Percentiles rank a stretch among this genome's conserved stretches.
Evolutionary conservation across 225 moss, liverwort and hornwort species (phyloP).

Genomic region (Asterella californica): DNA sequence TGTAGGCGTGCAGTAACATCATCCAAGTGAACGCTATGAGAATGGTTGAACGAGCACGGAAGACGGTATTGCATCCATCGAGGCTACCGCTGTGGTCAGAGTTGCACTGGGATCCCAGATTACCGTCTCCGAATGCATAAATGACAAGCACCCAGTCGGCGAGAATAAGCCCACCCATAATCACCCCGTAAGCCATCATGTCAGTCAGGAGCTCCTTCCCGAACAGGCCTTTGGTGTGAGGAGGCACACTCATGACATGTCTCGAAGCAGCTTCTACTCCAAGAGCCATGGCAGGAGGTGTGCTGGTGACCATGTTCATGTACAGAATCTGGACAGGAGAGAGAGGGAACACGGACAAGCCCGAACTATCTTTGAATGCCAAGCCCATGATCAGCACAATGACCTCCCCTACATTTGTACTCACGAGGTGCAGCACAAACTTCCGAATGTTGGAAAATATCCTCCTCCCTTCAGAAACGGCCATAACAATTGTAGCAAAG

Average conservation of each 20-base stretch:
- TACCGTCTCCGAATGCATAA: constrained; percentile 14
- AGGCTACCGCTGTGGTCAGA: not conserved
- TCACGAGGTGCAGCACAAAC: constrained; percentile 18
- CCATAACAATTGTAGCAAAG: constrained; percentile 53
- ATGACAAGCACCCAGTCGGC: constrained; percentile 14
- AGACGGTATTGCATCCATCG: constrained; percentile 26
- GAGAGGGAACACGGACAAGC: constrained; percentile 35
- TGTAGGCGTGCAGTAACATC: constrained; percentile 56
- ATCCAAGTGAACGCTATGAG: constrained; percentile 51
- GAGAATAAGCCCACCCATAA: constrained; percentile 16
- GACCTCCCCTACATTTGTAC: constrained; percentile 13
- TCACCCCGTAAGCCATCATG: constrained; percentile 16
- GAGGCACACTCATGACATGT: constrained; percentile 10
- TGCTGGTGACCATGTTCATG: constrained; percentile 52
- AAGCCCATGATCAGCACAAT: constrained; percentile 21
- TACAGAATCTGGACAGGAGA: constrained; percentile 53
- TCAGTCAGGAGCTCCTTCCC: constrained; percentile 10
- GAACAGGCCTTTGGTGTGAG: constrained; percentile 21
- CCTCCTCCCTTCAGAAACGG: constrained; percentile 39
- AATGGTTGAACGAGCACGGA: constrained; percentile 46
- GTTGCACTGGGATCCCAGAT: constrained; percentile 8
- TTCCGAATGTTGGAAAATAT: constrained; percentile 19
- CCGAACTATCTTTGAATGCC: constrained; percentile 14
- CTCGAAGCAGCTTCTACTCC: constrained; percentile 36
- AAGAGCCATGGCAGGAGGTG: constrained; percentile 55